These are phyloP conservation scores for Dioscorea dumetorum DNA, from an alignment of 106 monocot species.

Conservation along the genomic window DNA sequence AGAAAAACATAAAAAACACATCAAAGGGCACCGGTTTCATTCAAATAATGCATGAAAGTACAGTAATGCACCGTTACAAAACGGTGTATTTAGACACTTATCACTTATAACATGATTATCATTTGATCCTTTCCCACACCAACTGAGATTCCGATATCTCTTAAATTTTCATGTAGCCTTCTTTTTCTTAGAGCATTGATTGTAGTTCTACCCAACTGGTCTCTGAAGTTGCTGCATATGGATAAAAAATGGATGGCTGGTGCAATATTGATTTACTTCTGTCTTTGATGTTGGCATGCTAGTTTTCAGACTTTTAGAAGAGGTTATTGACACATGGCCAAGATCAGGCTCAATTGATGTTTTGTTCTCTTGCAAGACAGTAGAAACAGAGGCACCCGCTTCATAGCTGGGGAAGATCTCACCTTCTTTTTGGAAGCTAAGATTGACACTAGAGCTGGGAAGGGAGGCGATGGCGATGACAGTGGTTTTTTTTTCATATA, in stretches of 20 bases:
- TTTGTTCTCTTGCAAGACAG: background rate
- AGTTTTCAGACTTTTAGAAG: no score
- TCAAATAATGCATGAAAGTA: no score
- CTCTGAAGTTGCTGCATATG: constrained; percentile 13
- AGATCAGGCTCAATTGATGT: no score
- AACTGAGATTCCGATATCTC: constrained; percentile 27
- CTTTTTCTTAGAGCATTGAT: constrained; percentile 21
- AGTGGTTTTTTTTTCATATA: no score
- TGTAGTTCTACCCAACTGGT: constrained; percentile 10
- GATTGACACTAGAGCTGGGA: background rate
- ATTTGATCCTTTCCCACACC: constrained; percentile 38
- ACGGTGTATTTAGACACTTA: no score
- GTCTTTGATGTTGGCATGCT: background rate
- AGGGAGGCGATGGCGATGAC: constrained; percentile 3
- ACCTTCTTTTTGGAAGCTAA: background rate
- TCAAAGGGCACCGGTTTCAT: no score
- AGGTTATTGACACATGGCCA: no score
- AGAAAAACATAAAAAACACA: no score
- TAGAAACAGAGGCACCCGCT: background rate
- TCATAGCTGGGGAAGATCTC: background rate
- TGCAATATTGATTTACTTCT: background rate
- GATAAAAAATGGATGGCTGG: background rate
- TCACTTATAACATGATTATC: constrained; percentile 68
- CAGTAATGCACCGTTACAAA: no score
- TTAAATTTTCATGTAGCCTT: constrained; percentile 24